These are phyloP conservation scores for Trichoderma simmonsii DNA, from an alignment of 2,329 filamentous ascomycete genomes.

Conservation along the genomic window DNA sequence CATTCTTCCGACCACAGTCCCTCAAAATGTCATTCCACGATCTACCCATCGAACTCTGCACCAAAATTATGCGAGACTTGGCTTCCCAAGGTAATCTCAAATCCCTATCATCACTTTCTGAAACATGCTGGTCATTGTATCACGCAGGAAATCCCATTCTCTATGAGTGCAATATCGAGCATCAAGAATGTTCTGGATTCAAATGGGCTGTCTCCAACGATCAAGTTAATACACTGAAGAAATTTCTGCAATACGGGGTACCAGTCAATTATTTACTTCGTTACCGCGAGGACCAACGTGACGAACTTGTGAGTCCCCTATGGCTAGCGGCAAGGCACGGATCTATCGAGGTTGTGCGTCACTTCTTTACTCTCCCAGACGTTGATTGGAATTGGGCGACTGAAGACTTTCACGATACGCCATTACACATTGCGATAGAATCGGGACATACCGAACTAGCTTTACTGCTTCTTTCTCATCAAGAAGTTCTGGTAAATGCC, in stretches of 20 bases:
- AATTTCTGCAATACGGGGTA: background rate
- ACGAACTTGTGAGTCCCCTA: background rate
- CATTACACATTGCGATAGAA: background rate
- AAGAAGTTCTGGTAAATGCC: background rate
- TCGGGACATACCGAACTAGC: background rate
- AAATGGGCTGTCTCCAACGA: background rate
- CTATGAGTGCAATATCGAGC: background rate
- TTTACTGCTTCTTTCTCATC: background rate
- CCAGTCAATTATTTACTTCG: background rate
- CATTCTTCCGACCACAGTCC: background rate
- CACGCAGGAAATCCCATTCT: background rate
- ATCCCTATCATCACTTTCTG: background rate
- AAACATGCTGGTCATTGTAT: background rate
- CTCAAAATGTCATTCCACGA: background rate
- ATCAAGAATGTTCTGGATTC: background rate
- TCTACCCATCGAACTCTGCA: background rate
- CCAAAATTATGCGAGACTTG: background rate
- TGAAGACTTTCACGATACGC: background rate
- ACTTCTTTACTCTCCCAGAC: background rate
- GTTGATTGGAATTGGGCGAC: background rate
- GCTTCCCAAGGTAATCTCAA: background rate
- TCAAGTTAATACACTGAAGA: background rate
- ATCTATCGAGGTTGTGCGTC: background rate
- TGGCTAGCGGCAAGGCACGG: background rate
- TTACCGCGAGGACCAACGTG: background rate